phyloP scores from a whole-genome alignment of 225 moss, liverwort and hornwort genomes.

The Straminergon stramineum region DNA sequence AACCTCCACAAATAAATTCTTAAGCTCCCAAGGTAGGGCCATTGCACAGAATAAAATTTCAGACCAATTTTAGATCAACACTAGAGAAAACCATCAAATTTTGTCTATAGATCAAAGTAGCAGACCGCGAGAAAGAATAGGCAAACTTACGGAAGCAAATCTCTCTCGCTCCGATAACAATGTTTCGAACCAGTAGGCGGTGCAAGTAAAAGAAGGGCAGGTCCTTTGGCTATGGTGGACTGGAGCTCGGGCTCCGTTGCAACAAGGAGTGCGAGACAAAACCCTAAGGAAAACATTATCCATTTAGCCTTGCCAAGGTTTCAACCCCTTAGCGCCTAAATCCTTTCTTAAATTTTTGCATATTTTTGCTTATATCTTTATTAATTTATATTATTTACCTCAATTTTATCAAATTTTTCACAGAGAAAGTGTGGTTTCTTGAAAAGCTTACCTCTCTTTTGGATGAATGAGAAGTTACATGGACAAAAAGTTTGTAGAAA shows the following conservation, averaged over 20 bases:
- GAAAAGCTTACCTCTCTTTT: neutral
- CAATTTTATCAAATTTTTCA: neutral
- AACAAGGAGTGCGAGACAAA: neutral
- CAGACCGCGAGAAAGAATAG: neutral
- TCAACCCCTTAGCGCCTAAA: neutral
- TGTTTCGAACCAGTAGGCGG: neutral
- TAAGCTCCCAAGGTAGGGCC: neutral
- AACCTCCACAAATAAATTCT: neutral
- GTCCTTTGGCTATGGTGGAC: conserved; percentile 8
- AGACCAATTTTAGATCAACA: neutral
- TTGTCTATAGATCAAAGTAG: neutral
- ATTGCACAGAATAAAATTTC: neutral
- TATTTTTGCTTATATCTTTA: neutral
- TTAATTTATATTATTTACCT: neutral
- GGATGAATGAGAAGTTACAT: neutral
- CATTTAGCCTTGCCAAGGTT: neutral
- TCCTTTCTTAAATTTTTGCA: neutral
- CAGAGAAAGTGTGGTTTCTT: rapidly evolving
- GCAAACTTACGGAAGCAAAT: neutral
- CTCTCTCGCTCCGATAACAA: neutral
- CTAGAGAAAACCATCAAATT: neutral
- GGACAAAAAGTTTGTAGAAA: rapidly evolving
- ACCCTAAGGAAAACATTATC: conserved; percentile 18
- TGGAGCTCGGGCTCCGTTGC: neutral
- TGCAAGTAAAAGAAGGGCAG: neutral